phyloP scores from a whole-genome alignment of 495 filamentous ascomycete genomes.

The Bacidia rubella region DNA sequence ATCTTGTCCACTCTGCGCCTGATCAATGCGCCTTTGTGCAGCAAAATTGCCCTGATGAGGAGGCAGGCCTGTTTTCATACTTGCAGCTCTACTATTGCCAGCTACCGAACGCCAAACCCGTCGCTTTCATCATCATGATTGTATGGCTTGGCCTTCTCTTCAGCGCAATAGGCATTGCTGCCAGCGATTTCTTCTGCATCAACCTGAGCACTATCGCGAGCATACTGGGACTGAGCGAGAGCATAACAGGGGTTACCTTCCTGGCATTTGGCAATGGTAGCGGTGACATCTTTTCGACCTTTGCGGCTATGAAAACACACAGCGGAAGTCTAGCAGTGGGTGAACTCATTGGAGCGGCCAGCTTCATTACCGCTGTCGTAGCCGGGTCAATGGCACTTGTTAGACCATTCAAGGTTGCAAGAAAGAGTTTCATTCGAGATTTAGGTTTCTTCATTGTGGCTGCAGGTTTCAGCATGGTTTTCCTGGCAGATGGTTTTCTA shows the following conservation, averaged over 20 bases:
- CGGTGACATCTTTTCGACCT: conserved; percentile 96
- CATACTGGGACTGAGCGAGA: conserved; percentile 86
- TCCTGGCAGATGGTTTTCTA: conserved; percentile 74
- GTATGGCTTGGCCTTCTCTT: conserved; percentile 86
- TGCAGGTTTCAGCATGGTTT: conserved; percentile 73
- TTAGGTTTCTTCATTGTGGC: conserved; percentile 88
- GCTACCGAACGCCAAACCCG: conserved; percentile 49
- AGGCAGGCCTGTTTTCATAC: conserved; percentile 82
- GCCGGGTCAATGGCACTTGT: conserved; percentile 97
- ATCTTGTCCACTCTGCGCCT: conserved; percentile 55
- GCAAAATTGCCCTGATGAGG: conserved; percentile 72
- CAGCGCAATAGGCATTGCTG: conserved; percentile 95
- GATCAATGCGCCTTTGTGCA: conserved; percentile 82
- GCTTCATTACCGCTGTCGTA: conserved; percentile 94
- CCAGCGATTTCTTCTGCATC: conserved; percentile 95
- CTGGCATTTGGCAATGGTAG: conserved; percentile 98
- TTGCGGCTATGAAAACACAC: conserved; percentile 93
- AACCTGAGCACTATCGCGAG: conserved; percentile 85
- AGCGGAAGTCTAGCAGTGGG: conserved; percentile 92
- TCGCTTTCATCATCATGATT: conserved; percentile 65
- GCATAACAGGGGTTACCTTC: conserved; percentile 91
- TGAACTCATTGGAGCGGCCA: conserved; percentile 87
- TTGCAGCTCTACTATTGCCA: conserved; percentile 85
- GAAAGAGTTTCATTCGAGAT: conserved; percentile 80
- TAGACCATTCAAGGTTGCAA: conserved; percentile 79